These are phyloP conservation scores for Xenosphaeropsis pyriputrescens DNA, from an alignment of 2,329 filamentous ascomycete genomes.

Conservation along the genomic window DNA sequence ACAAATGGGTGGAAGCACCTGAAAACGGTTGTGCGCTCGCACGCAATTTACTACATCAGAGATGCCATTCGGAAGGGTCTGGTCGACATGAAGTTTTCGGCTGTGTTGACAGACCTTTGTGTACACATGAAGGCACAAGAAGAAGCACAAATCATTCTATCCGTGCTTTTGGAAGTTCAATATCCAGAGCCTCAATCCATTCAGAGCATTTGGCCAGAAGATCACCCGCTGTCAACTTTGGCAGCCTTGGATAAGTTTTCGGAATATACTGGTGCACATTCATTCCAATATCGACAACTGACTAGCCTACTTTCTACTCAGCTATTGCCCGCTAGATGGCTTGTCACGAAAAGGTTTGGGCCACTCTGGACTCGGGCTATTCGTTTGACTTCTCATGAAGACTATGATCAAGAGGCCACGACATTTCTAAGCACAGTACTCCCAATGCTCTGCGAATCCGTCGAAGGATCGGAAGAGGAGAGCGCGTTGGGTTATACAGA, in stretches of 20 bases:
- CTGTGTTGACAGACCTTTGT: slow-evolving; percentile 27
- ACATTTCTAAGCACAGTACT: slow-evolving; percentile 22
- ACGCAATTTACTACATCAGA: slow-evolving; percentile 27
- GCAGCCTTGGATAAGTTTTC: slow-evolving; percentile 20
- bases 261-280: slow-evolving; percentile 14
- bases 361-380: slow-evolving; percentile 24
- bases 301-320: slow-evolving; percentile 19
- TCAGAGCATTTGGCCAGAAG: slow-evolving; percentile 16
- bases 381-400: slow-evolving; percentile 18
- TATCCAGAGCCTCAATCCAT: slow-evolving; percentile 21
- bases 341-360: slow-evolving; percentile 26
- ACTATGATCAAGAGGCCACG: slow-evolving; percentile 18
- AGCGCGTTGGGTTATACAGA: not conserved
- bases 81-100: slow-evolving; percentile 24
- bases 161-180: slow-evolving; percentile 17
- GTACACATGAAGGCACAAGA: slow-evolving; percentile 17
- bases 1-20: slow-evolving; percentile 30
- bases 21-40: slow-evolving; percentile 27
- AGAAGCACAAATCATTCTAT: slow-evolving; percentile 27
- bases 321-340: slow-evolving; percentile 25
- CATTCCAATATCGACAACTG: slow-evolving; percentile 23
- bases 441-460: slow-evolving; percentile 10
- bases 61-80: slow-evolving; percentile 27
- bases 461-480: not conserved
- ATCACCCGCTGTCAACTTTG: slow-evolving; percentile 17